Base-by-base conservation (phyloP, 2,329 filamentous ascomycete species). In the Aspergillus ochraceus region DNA sequence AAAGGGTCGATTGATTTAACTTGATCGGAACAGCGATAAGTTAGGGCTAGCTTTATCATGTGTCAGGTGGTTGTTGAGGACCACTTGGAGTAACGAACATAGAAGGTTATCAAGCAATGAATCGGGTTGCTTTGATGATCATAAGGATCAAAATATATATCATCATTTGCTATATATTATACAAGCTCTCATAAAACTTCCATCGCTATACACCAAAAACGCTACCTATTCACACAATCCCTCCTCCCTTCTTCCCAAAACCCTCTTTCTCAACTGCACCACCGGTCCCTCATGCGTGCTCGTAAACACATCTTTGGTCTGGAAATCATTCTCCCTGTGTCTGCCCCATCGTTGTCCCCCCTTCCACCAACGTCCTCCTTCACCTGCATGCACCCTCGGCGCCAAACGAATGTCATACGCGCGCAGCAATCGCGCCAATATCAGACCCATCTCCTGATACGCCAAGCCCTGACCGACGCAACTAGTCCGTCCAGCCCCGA, bases 201-300 rank as follows among this genome's bases (percentile, higher is more conserved):
- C 26, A 9, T 29, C 6, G 26, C 6, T 36, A 36, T 36, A 36
- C 14, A 36, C 3, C 10, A 17, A n/a, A 5, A 17, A 42, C 6
- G 4, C 36, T 0, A 12, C 3, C 17, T 17, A 42, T 2, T n/a
- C 14, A 2, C 1, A 8, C 36, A n/a, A 2, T 2, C 1, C 14
- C 36, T 8, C 17, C 36, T 42, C 14, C 36, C 36, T 14, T 1
- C 36, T 14, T 1, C 32, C 10, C 17, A 42, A 17, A 12, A 6
- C 14, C 14, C 36, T 42, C 36, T 5, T 42, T 14, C 36, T 17
- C 14, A 42, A 3, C 36, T 42, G 36, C 14, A 42, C 36, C 36
- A 42, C 36, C 36, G 36, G 36, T 3, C 36, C 36, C 1, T 42
- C 36, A n/a, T 42, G 36, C 14, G 17, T 42, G n/a, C 36, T 42